Conservation (phyloP, 2,329 filamentous ascomycete genomes). For the Saccharata proteae region DNA sequence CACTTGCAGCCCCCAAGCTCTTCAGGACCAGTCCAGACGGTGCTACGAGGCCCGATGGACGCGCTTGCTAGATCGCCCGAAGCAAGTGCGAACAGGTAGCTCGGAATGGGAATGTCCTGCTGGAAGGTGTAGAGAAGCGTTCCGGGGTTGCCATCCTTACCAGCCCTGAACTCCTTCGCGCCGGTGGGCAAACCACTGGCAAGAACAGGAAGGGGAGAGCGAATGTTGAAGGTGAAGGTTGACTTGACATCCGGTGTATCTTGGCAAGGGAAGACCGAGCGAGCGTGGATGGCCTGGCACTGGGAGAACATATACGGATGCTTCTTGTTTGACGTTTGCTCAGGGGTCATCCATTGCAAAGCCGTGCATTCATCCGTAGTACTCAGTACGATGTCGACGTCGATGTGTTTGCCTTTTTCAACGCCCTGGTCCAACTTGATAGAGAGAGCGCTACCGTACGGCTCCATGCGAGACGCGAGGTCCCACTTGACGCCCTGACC, state of each 20-base stretch:
- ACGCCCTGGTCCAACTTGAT: conserved; percentile 40
- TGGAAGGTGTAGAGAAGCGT: conserved; percentile 68
- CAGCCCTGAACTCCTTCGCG: conserved; percentile 37
- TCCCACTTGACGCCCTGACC: conserved; percentile 55
- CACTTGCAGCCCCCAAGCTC: conserved; percentile 73
- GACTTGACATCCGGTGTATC: conserved; percentile 96
- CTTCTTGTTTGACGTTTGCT: conserved; percentile 90
- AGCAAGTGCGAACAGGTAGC: conserved; percentile 89
- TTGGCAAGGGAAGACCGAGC: conserved; percentile 91
- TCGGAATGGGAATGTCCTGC: conserved; percentile 85
- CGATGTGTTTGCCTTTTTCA: conserved; percentile 33
- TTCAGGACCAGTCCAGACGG: conserved; percentile 78
- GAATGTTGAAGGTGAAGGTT: conserved; percentile 82
- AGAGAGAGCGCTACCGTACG: conserved; percentile 61
- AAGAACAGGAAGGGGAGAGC: conserved; percentile 77
- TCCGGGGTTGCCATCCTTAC: conserved; percentile 40
- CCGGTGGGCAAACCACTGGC: conserved; percentile 65
- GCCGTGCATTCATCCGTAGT: conserved; percentile 86
- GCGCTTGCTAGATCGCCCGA: conserved; percentile 72
- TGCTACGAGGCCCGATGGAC: conserved; percentile 73
- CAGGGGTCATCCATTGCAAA: conserved; percentile 86
- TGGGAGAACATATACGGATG: conserved; percentile 97
- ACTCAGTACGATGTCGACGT: conserved; percentile 53
- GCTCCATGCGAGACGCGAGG: conserved; percentile 56
- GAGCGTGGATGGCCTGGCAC: conserved; percentile 90